A percentile compares a stretch with the other conserved stretches of the same genome.
Conservation (phyloP, 1,284 basidiomycete species). For the Ustilago loliicola region DNA sequence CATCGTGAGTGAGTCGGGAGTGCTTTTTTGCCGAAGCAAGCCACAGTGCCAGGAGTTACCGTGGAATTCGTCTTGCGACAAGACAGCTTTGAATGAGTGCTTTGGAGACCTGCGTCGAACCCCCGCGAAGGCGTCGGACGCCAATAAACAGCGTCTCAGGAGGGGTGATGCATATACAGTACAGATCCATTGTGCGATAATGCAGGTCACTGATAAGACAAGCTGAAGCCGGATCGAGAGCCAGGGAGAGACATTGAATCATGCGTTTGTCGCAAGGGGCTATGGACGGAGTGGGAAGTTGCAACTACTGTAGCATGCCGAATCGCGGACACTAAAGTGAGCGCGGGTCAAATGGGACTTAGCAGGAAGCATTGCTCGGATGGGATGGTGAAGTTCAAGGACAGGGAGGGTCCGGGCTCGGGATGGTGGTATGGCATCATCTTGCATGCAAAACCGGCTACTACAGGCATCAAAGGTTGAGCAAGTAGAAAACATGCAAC, state of each 20-base stretch:
- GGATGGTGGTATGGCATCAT: neutral
- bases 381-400: neutral
- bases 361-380: neutral
- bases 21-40: conserved; percentile 16
- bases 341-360: neutral
- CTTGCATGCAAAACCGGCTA: neutral
- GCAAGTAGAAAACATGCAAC: too few relatives aligned
- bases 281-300: neutral
- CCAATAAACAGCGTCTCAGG: neutral
- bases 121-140: neutral
- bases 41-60: conserved; percentile 18
- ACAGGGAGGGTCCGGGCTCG: neutral
- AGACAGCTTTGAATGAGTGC: neutral
- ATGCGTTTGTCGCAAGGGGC: neutral
- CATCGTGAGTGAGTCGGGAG: neutral
- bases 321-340: neutral
- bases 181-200: too few relatives aligned
- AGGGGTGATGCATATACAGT: too few relatives aligned
- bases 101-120: neutral
- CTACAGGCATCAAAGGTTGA: neutral
- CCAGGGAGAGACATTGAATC: too few relatives aligned
- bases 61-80: conserved; percentile 16
- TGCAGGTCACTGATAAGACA: conserved; percentile 2
- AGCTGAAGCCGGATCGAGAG: neutral
- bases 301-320: neutral